Base-by-base conservation (phyloP, 345 rosid genomes). In the Bruguiera parviflora region DNA sequence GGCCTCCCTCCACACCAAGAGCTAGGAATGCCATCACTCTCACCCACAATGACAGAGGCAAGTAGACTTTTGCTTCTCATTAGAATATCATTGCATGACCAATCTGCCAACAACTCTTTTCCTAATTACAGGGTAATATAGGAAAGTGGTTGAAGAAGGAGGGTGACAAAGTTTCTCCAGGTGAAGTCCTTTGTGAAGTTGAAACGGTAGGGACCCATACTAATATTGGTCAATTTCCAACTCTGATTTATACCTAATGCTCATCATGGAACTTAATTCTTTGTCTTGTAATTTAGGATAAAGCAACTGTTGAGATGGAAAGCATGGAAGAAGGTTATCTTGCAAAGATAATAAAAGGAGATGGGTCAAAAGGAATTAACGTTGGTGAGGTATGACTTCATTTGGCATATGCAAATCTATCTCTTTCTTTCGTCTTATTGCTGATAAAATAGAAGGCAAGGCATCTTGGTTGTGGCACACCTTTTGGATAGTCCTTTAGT, bases 1-100 rank as follows among this genome's bases (percentile, higher is more conserved):
- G 98, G 87, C 78, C 85, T 95, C 70, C 98, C 99, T 68, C 85
- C 96, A 59, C 94, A 95, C 76, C 97, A 95, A 74, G 97, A 90
- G 78, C 88, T 95, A 43, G 99, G 99, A 76, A 95, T 95, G 99
- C 99, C 99, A 76, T 95, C 99, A 67, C 97, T 95, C 69, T 95
- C 99, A 8, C 99, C 99, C 63, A 95, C 99, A 60, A 95, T 92
- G 96, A 86, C 90, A 10, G 99, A 94, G 97, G 99, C 76, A 82
- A 66, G 85, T 31, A 65, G 53, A 51, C 51, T 64, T 69, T 11
- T 59, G 20, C 52, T 58, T 58, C 47, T 77, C 53, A 27, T 60
- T 29, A 46, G 58, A 51, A 27, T 61, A 29, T 11, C 65, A 39
- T 65, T 32, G n/a, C 57, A 31, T 39, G 64, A 13, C 72, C 27